These are phyloP conservation scores for Breynia disticha DNA, from an alignment of 441 rosid species.

Conservation along the genomic window DNA sequence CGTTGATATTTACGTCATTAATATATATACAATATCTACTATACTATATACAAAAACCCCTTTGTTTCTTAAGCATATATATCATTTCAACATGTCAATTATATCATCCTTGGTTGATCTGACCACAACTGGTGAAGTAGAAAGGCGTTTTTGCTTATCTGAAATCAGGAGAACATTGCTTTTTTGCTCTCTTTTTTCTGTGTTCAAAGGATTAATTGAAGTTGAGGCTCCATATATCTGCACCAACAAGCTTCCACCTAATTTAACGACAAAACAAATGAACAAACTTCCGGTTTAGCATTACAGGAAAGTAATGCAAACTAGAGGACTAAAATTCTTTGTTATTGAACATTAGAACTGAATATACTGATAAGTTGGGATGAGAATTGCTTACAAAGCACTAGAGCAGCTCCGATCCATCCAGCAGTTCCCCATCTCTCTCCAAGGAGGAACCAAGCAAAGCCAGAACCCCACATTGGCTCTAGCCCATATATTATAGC, in stretches of 20 bases:
- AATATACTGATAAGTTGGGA: not conserved
- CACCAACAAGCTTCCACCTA: slow-evolving; percentile 50
- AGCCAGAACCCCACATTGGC: slow-evolving; percentile 62
- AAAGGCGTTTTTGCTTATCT: slow-evolving; percentile 16
- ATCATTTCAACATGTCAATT: not conserved
- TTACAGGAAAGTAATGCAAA: not conserved
- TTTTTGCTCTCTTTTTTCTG: slow-evolving; percentile 13
- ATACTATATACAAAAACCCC: too few relatives aligned
- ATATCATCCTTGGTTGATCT: slow-evolving; percentile 22
- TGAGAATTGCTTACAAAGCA: slow-evolving; percentile 35
- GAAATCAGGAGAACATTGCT: slow-evolving; percentile 11
- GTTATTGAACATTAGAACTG: not conserved
- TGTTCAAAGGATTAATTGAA: slow-evolving; percentile 6
- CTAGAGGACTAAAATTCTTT: not conserved
- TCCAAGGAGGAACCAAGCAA: slow-evolving; percentile 71
- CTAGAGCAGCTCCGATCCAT: slow-evolving; percentile 60
- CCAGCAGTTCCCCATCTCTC: slow-evolving; percentile 61
- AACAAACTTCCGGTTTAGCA: not conserved
- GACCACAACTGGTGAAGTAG: slow-evolving; percentile 26
- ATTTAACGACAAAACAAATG: not conserved
- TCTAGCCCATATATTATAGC: slow-evolving; percentile 57
- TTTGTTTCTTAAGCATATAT: too few relatives aligned
- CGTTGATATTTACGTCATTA: too few relatives aligned
- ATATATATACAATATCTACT: too few relatives aligned
- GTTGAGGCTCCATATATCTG: slow-evolving; percentile 35